Evolutionary conservation across 2,329 filamentous ascomycete species (phyloP).

Genomic region (Acephala macrosclerotiorum): DNA sequence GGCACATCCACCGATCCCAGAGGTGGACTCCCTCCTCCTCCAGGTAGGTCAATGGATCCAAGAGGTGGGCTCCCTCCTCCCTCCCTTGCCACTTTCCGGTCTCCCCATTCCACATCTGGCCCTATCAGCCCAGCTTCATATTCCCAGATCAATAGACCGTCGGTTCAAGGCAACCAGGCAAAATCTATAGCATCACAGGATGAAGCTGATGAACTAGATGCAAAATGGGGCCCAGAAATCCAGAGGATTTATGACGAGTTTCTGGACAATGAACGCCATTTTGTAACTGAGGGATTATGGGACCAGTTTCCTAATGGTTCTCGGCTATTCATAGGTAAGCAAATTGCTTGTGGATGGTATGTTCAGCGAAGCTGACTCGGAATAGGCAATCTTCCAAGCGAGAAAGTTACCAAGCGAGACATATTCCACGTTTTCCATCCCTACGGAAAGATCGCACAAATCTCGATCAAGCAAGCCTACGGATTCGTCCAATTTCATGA

Average conservation of each 20-base stretch:
- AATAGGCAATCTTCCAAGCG: constrained; percentile 87
- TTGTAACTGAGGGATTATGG: constrained; percentile 82
- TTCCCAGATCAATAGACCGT: constrained; percentile 31
- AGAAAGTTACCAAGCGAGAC: constrained; percentile 92
- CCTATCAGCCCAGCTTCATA: constrained; percentile 36
- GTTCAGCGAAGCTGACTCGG: constrained; percentile 39
- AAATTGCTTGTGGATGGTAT: constrained; percentile 18
- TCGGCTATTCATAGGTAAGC: constrained; percentile 80
- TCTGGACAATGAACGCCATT: constrained; percentile 74
- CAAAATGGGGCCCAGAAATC: constrained; percentile 54
- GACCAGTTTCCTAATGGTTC: constrained; percentile 81
- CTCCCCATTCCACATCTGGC: constrained; percentile 21
- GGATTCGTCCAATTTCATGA: constrained; percentile 96
- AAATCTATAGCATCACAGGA: constrained; percentile 35
- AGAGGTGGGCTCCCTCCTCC: constrained; percentile 22
- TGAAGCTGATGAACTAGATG: constrained; percentile 42
- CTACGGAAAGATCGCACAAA: constrained; percentile 88
- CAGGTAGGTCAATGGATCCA: constrained; percentile 41
- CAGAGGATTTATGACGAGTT: constrained; percentile 77
- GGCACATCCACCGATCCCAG: constrained; percentile 44
- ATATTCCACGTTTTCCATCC: constrained; percentile 90
- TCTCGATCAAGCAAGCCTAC: constrained; percentile 95
- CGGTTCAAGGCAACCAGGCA: constrained; percentile 30
- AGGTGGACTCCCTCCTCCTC: constrained; percentile 45
- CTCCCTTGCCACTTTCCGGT: constrained; percentile 17